Evolutionary conservation across 1,284 basidiomycete genomes (phyloP).

Genomic region (Inonotus hispidus): DNA sequence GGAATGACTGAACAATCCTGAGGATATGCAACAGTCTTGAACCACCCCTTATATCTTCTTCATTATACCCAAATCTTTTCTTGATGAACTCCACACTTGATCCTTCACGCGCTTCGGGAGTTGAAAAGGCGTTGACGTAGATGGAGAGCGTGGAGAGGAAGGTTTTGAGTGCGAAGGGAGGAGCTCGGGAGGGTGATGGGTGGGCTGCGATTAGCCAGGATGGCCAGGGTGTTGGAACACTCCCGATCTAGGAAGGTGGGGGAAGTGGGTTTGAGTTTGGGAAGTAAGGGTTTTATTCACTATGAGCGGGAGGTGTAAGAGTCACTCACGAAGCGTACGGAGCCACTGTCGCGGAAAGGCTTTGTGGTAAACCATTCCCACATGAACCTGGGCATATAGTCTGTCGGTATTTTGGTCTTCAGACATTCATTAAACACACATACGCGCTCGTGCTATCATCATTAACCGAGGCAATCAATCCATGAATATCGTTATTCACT

Average conservation of each 20-base stretch:
- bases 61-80: slow-evolving; percentile 74
- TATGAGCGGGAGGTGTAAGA: not conserved
- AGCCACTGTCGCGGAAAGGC: slow-evolving; percentile 79
- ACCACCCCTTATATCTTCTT: slow-evolving; percentile 78
- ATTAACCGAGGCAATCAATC: slow-evolving; percentile 89
- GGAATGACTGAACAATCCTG: slow-evolving; percentile 60
- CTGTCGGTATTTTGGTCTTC: not conserved
- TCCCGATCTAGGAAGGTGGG: slow-evolving; percentile 58
- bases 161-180: slow-evolving; percentile 41
- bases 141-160: slow-evolving; percentile 65
- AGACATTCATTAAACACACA: not conserved
- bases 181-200: slow-evolving; percentile 49
- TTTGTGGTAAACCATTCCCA: slow-evolving; percentile 99
- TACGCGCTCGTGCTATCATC: slow-evolving; percentile 72
- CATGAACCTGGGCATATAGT: slow-evolving; percentile 45
- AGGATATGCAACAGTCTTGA: slow-evolving; percentile 75
- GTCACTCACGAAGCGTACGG: slow-evolving; percentile 72
- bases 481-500: slow-evolving; percentile 89
- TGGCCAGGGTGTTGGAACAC: slow-evolving; percentile 92
- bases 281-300: not conserved
- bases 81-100: slow-evolving; percentile 73
- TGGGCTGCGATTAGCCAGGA: slow-evolving; percentile 92
- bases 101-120: slow-evolving; percentile 50
- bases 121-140: slow-evolving; percentile 68
- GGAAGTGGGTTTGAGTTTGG: not conserved